Percentiles rank a stretch among this genome's conserved stretches.
These are phyloP conservation scores for Brasenia schreberi DNA, from an alignment of 164 flowering plant genomes.

Conservation along the genomic window DNA sequence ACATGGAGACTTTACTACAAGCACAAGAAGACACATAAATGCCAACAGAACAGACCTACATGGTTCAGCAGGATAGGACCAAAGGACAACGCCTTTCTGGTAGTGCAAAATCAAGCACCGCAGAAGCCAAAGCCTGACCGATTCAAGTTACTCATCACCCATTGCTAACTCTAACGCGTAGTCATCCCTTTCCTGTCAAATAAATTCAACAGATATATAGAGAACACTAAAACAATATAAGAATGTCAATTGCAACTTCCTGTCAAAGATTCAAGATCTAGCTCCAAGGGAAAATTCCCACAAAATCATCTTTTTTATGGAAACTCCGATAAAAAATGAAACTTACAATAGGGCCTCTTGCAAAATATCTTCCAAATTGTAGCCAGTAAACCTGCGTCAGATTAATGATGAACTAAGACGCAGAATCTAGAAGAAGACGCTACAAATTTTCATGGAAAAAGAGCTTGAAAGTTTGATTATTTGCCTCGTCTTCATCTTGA, in stretches of 20 bases:
- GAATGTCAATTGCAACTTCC: background rate
- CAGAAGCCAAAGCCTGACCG: background rate
- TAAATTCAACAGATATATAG: no score
- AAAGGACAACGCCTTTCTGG: no score
- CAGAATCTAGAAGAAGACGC: no score
- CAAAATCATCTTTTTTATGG: background rate
- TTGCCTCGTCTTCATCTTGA: constrained; percentile 98
- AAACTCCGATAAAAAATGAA: background rate
- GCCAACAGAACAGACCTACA: no score
- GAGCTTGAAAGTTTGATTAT: background rate
- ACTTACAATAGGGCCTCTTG: constrained; percentile 87
- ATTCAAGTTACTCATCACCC: constrained; percentile 47
- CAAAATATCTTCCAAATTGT: constrained; percentile 97
- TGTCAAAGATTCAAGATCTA: background rate
- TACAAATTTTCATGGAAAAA: no score
- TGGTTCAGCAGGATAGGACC: no score
- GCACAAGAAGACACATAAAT: no score
- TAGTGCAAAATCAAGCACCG: no score
- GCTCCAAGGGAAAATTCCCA: background rate
- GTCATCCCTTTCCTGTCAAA: constrained; percentile 75
- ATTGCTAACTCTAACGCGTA: constrained; percentile 80
- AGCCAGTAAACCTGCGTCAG: constrained; percentile 88
- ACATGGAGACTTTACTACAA: no score
- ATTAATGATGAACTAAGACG: background rate
- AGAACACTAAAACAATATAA: background rate